Evolutionary conservation across 2,329 filamentous ascomycete genomes (phyloP).

Genomic region (Dactylellina cionopaga): DNA sequence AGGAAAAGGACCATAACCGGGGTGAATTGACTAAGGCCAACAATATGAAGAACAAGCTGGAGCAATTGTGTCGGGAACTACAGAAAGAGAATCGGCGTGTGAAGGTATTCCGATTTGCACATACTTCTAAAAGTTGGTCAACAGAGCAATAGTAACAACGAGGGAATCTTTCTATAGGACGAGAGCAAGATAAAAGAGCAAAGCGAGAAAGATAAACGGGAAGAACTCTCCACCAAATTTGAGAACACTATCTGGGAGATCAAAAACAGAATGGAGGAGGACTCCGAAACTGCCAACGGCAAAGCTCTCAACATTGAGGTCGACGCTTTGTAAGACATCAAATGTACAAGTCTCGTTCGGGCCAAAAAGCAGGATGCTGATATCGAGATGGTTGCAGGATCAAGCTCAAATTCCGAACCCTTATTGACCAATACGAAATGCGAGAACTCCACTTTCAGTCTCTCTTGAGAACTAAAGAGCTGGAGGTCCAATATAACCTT

Average conservation of each 20-base stretch:
- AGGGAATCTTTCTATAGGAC: conserved; percentile 66
- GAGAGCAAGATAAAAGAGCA: conserved; percentile 93
- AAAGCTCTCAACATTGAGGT: conserved; percentile 85
- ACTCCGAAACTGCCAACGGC: conserved; percentile 83
- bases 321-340: conserved; percentile 79
- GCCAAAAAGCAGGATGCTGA: conserved; percentile 1
- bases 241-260: conserved; percentile 57
- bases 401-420: conserved; percentile 88
- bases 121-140: background rate
- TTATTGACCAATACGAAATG: conserved; percentile 96
- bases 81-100: conserved; percentile 98
- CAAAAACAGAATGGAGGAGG: conserved; percentile 67
- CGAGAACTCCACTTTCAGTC: conserved; percentile 94
- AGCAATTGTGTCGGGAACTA: conserved; percentile 93
- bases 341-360: background rate
- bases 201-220: conserved; percentile 81
- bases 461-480: conserved; percentile 89
- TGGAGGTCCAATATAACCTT: conserved; percentile 92
- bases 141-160: conserved; percentile 31
- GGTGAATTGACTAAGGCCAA: conserved; percentile 90
- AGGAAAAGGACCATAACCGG: conserved; percentile 90
- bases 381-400: conserved; percentile 67
- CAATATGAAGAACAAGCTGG: conserved; percentile 92
- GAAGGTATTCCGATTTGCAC: conserved; percentile 74
- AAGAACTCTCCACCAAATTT: conserved; percentile 60